Evolutionary conservation across 2,329 filamentous ascomycete genomes (phyloP).

Genomic region (Colletotrichum destructivum): DNA sequence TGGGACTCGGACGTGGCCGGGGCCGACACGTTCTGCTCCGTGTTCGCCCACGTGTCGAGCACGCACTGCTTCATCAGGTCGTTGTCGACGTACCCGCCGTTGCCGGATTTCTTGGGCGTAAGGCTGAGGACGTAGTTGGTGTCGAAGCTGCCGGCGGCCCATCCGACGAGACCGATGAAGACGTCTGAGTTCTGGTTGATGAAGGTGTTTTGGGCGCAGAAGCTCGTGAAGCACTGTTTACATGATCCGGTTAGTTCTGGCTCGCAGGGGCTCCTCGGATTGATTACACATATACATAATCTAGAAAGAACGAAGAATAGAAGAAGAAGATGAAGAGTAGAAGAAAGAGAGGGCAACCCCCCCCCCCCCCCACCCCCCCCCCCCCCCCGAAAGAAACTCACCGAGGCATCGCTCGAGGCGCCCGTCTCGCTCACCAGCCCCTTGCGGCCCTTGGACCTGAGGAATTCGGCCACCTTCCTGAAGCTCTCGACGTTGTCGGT

Average conservation of each 20-base stretch:
- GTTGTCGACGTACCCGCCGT: conserved; percentile 53
- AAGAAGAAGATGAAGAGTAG: too few species aligned
- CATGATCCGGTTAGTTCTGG: too few species aligned
- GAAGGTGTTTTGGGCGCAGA: conserved; percentile 63
- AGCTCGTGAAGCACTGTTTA: conserved; percentile 57
- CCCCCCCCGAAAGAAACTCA: too few species aligned
- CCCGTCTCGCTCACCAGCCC: conserved; percentile 69
- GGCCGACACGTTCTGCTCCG: conserved; percentile 30
- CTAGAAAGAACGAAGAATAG: too few species aligned
- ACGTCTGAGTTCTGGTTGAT: conserved; percentile 64
- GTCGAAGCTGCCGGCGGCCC: conserved; percentile 63
- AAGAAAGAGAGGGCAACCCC: too few species aligned
- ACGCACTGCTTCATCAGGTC: conserved; percentile 61
- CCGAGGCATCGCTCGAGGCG: conserved; percentile 58
- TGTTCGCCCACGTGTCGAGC: conserved; percentile 46
- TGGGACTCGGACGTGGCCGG: background rate
- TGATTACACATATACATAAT: too few species aligned
- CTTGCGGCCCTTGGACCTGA: conserved; percentile 62
- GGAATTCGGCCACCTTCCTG: conserved; percentile 60
- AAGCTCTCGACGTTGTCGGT: conserved; percentile 68
- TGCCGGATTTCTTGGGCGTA: conserved; percentile 55
- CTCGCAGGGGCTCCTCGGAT: too few species aligned
- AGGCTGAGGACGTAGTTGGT: conserved; percentile 59
- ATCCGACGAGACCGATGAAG: conserved; percentile 62
- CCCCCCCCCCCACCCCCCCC: too few species aligned